Evolutionary conservation across 1,139 yeast genomes (phyloP), one percentile per base, ranked within the genome.

Genomic region (Kodamaea fungicola): DNA sequence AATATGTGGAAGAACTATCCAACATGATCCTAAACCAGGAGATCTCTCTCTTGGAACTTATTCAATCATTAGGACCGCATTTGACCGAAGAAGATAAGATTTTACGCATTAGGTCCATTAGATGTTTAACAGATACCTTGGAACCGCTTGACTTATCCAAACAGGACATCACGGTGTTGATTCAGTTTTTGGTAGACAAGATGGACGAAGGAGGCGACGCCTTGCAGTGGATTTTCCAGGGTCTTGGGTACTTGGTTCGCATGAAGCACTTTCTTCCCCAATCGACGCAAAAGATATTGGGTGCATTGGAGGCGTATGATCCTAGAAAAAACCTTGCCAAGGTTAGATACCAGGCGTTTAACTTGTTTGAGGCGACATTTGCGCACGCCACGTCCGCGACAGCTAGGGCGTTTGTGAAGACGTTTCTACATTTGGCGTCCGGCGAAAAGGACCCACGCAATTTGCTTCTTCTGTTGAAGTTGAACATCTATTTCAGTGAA

Each of bases 391-490:
- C 40, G 32, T 36, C 46, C 9, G 42, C 46, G 12, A 35, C 45
- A 21, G 59, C 67, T 12, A 72, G 73, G 26, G 44, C 58, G 9
- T 78, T 72, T 40, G 67, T 86, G 25, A 59, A 71, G 37, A 59
- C 83, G 0, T 89, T 83, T 49, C 58, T 85, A 27, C 78, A 79
- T 42, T 55, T 88, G 32, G 86, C 96, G 4, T 70, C 78, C 8
- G 95, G 96, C 22, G 99, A 92, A 54, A 94, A 92, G 53, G 98
- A 92, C 58, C 99, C 99, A 3, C 70, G 88, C 41, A 92, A 94
- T 55, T 67, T 92, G 44, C 59, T 92, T 49, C 45, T 74, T 2
- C 86, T 96, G 1, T 89, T 92, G 52, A 60, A 67, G 3, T 57
- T 88, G 36, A 79, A 83, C 49, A 50, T 61, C 8, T 40, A 41